A percentile compares a stretch with the other conserved stretches of the same genome.
These are phyloP conservation scores for Candida gigantensis DNA, from an alignment of 1,139 yeast genomes.

Conservation along the genomic window DNA sequence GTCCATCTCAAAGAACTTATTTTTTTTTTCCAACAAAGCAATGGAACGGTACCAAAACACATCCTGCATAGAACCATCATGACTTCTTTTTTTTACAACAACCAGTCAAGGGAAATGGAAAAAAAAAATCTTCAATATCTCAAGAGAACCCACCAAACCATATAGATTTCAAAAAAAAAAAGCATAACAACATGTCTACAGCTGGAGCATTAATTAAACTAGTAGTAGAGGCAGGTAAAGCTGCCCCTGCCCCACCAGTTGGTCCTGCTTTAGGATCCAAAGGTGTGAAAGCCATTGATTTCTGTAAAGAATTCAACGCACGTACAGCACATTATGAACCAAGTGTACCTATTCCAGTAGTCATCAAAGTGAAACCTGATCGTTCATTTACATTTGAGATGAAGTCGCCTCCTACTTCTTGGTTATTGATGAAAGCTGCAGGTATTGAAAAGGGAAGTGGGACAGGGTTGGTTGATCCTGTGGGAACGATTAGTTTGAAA, in stretches of 20 bases:
- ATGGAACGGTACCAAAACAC: too few species aligned
- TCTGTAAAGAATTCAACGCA: slow-evolving; percentile 97
- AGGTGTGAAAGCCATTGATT: slow-evolving; percentile 98
- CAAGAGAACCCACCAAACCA: too few species aligned
- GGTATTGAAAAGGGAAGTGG: slow-evolving; percentile 81
- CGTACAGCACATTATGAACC: slow-evolving; percentile 85
- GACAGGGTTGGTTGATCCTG: slow-evolving; percentile 47
- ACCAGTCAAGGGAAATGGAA: too few species aligned
- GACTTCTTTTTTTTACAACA: too few species aligned
- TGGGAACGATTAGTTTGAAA: slow-evolving; percentile 79
- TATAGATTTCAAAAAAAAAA: neutral
- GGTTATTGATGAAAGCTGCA: slow-evolving; percentile 81
- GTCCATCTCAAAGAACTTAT: slow-evolving; percentile 9
- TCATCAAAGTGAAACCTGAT: slow-evolving; percentile 87
- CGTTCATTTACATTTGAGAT: slow-evolving; percentile 82
- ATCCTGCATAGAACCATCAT: too few species aligned
- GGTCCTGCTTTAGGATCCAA: slow-evolving; percentile 99
- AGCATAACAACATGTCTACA: slow-evolving; percentile 19
- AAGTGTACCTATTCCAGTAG: slow-evolving; percentile 87
- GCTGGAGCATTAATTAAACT: slow-evolving; percentile 71
- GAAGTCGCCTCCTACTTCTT: slow-evolving; percentile 92
- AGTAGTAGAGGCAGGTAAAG: slow-evolving; percentile 97
- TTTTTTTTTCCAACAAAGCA: neutral
- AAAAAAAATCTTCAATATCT: too few species aligned
- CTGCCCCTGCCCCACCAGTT: slow-evolving; percentile 98